Evolutionary conservation across 169 alveolate species (phyloP), one percentile per base, ranked within the genome.

Genomic region (Blepharisma undulans): DNA sequence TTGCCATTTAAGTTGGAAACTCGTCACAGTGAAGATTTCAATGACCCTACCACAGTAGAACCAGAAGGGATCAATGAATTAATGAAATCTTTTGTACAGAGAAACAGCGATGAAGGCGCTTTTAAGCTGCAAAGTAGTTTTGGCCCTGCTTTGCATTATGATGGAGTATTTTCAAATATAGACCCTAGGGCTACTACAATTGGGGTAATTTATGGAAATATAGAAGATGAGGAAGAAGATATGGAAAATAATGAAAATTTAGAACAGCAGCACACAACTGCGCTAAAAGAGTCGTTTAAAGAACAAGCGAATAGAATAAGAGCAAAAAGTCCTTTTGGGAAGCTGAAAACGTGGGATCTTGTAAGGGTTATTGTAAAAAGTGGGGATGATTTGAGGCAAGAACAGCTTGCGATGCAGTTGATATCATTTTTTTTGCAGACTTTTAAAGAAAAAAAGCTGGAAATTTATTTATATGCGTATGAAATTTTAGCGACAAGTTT

Each of bases 381-480:
- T 71, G 95, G 94, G 86, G 99, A 97, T 90, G 98, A 97, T 76
- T 91, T 96, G 48, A 90, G 98, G 4, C 97, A 97, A 88, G 99
- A 97, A 89, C 92, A 94, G 12, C 91, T 97, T 19, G 98, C 97
- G 10, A 95, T 97, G 91, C 98, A 97, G 96, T 96, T 88, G 88
- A 90, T 36, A 89, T 91, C 93, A 29, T 93, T 97, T 60, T 87
- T 96, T 33, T 77, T 92, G 61, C 91, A 93, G 66, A 95, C 97
- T 21, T 97, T 97, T 85, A 78, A 91, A 29, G 80, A 84, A 60
- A n/a, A 84, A 7, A 16, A 29, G 60, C 29, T 84, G n/a, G n/a
- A 84, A 14, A 18, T 84, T 8, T 36, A 12, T 0, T 30, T 84
- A 12, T 10, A 16, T 25, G 25, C 74, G 8, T 84, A 96, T 88